Conservation (phyloP, 495 filamentous ascomycete species). For the Neurospora terricola region DNA sequence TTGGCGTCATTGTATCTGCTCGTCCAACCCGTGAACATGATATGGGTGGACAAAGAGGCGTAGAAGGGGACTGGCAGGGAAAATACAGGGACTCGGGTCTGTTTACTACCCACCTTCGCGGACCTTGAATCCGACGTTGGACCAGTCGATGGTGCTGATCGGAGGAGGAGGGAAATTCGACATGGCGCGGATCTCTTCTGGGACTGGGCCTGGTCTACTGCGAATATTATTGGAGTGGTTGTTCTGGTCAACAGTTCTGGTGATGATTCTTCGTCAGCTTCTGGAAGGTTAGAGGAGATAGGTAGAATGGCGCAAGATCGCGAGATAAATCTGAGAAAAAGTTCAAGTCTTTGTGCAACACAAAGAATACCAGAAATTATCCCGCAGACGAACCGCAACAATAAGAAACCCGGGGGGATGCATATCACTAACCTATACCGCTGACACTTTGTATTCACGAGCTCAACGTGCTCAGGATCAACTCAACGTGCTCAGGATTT, state of each 20-base stretch:
- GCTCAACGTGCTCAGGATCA: too few species aligned
- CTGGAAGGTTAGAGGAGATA: background rate
- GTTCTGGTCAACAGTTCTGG: background rate
- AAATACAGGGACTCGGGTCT: background rate
- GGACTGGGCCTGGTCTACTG: background rate
- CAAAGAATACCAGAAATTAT: background rate
- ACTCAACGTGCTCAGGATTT: background rate
- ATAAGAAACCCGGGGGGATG: background rate
- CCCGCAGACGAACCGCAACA: background rate
- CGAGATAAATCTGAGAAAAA: background rate
- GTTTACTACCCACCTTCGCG: constrained; percentile 57
- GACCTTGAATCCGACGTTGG: constrained; percentile 79
- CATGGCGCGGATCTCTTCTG: constrained; percentile 17
- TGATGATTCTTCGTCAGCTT: background rate
- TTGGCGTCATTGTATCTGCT: background rate
- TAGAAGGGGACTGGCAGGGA: background rate
- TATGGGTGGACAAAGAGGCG: background rate
- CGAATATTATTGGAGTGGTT: background rate
- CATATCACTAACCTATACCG: background rate
- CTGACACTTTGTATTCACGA: background rate
- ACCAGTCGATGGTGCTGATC: constrained; percentile 81
- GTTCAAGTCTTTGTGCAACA: background rate
- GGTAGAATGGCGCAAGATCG: background rate
- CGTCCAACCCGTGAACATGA: background rate
- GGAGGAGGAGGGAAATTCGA: constrained; percentile 70